phyloP scores from a whole-genome alignment of 106 monocot species.

The Allium sativum region DNA sequence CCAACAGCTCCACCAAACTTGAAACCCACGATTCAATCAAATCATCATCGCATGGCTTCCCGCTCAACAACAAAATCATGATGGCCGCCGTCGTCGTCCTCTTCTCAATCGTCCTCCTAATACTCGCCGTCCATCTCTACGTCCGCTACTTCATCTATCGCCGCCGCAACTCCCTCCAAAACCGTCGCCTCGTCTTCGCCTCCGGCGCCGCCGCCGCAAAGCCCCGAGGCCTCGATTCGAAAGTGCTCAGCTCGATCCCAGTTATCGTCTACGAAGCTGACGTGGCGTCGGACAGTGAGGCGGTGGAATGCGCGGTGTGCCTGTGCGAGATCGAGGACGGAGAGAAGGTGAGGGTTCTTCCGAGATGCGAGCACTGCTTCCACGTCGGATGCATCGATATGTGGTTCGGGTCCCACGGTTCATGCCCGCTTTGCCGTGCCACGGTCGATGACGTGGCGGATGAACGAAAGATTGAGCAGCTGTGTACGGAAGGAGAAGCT shows the following conservation, averaged over 20 bases:
- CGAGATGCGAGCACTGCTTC: conserved; percentile 36
- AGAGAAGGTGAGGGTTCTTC: conserved; percentile 29
- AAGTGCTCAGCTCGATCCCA: conserved; percentile 25
- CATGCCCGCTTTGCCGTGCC: conserved; percentile 45
- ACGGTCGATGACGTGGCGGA: conserved; percentile 10
- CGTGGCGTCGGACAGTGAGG: background rate
- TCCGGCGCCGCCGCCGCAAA: conserved; percentile 1
- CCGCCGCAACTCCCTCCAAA: conserved; percentile 15
- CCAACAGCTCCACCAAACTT: background rate
- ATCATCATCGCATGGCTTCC: conserved; percentile 13
- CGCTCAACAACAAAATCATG: conserved; percentile 25
- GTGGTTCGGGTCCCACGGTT: conserved; percentile 36
- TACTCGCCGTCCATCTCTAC: conserved; percentile 26
- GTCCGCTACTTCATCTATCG: conserved; percentile 20
- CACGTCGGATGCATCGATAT: conserved; percentile 41
- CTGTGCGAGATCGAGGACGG: conserved; percentile 30
- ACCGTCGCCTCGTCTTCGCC: conserved; percentile 1
- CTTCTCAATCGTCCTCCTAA: conserved; percentile 26
- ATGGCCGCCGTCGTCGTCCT: conserved; percentile 24
- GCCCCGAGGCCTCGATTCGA: conserved; percentile 18
- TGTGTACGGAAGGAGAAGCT: too few relatives aligned
- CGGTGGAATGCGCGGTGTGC: conserved; percentile 36
- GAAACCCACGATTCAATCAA: background rate
- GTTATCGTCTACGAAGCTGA: conserved; percentile 11
- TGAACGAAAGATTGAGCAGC: too few relatives aligned